A percentile compares a stretch with the other conserved stretches of the same genome.
Conservation (phyloP, 1,284 basidiomycete genomes). For the Sanguinoderma infundibulare region DNA sequence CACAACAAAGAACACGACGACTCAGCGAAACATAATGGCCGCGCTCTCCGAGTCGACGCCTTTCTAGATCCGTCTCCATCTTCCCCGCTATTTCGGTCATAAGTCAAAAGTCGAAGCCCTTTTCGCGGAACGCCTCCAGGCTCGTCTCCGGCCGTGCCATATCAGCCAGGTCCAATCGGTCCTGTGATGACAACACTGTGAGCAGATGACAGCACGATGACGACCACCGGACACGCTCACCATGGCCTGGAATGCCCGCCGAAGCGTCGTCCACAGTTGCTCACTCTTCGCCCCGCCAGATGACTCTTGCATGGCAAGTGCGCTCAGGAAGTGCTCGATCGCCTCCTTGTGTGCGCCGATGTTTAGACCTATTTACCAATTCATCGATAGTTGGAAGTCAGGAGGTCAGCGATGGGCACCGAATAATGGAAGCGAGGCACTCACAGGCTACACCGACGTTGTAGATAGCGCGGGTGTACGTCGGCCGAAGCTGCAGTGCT, state of each 20-base stretch:
- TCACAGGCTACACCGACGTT: constrained; percentile 96
- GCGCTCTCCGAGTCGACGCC: not conserved
- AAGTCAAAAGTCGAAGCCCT: constrained; percentile 85
- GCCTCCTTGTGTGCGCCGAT: constrained; percentile 97
- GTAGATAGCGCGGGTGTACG: constrained; percentile 97
- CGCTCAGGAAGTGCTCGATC: constrained; percentile 95
- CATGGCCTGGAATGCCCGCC: constrained; percentile 84
- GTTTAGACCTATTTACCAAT: constrained; percentile 72
- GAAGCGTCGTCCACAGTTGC: constrained; percentile 92
- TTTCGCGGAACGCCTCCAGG: constrained; percentile 72
- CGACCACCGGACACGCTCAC: constrained; percentile 46
- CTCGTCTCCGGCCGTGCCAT: constrained; percentile 58
- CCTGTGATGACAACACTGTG: constrained; percentile 39
- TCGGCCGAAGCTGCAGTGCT: constrained; percentile 92
- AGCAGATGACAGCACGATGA: not conserved
- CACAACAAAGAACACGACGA: constrained; percentile 16
- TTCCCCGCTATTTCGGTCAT: not conserved
- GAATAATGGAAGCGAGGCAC: constrained; percentile 30
- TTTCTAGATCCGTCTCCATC: not conserved
- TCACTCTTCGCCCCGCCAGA: constrained; percentile 74
- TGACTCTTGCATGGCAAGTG: constrained; percentile 80
- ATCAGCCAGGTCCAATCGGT: constrained; percentile 68
- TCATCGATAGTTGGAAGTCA: not conserved
- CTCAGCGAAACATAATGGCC: not conserved
- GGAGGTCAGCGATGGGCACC: not conserved